Conservation (phyloP, 495 filamentous ascomycete genomes). For the Aspergillus ostianus region DNA sequence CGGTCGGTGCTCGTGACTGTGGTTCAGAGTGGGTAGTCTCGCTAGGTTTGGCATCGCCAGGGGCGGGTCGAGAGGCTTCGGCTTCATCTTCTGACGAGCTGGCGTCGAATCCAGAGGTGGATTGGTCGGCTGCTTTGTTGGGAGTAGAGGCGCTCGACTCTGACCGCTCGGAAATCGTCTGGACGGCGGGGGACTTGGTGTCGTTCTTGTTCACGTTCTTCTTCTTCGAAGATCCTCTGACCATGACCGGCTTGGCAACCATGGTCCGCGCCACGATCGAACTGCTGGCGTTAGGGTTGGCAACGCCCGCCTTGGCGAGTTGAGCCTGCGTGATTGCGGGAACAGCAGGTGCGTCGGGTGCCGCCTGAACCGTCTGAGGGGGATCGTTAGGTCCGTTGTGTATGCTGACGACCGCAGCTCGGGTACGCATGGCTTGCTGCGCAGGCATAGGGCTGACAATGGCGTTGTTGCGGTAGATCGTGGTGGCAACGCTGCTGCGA, state of each 20-base stretch:
- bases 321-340: conserved; percentile 52
- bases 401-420: conserved; percentile 87
- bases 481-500: conserved; percentile 83
- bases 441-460: conserved; percentile 77
- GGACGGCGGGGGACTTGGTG: conserved; percentile 11
- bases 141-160: conserved; percentile 17
- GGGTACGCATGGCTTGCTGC: conserved; percentile 78
- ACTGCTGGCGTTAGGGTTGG: conserved; percentile 37
- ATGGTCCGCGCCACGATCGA: conserved; percentile 46
- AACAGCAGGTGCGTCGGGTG: conserved; percentile 48
- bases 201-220: conserved; percentile 27
- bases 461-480: conserved; percentile 85
- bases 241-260: conserved; percentile 47
- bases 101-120: conserved; percentile 37
- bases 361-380: conserved; percentile 30
- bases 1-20: conserved; percentile 33
- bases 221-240: conserved; percentile 34
- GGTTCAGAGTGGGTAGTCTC: conserved; percentile 8
- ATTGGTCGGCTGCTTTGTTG: conserved; percentile 18
- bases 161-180: conserved; percentile 27
- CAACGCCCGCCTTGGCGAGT: conserved; percentile 41
- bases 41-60: conserved; percentile 17
- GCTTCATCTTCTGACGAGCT: conserved; percentile 42
- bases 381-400: conserved; percentile 51
- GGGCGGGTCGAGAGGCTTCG: conserved; percentile 17